Evolutionary conservation across 805 yeast genomes (phyloP).

Genomic region (Clavispora vitiphila): DNA sequence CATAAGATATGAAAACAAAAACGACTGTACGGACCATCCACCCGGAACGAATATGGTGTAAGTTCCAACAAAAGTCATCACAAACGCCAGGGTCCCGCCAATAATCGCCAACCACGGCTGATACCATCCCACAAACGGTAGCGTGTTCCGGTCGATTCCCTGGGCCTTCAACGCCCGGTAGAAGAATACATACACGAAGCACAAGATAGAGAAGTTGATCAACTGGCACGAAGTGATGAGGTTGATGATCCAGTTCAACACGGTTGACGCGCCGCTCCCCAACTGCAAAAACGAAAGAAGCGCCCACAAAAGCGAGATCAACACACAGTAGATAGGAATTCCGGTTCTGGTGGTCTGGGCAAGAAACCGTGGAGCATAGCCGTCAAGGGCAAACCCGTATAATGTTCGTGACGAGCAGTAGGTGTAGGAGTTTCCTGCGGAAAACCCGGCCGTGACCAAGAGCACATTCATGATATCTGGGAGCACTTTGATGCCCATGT

Average conservation of each 20-base stretch:
- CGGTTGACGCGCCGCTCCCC: constrained; percentile 25
- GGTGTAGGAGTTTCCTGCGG: constrained; percentile 77
- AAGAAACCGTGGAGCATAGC: constrained; percentile 69
- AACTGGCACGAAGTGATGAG: constrained; percentile 26
- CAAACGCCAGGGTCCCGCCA: constrained; percentile 13
- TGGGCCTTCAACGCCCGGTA: constrained; percentile 16
- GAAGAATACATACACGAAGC: constrained; percentile 16
- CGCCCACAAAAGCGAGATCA: constrained; percentile 47
- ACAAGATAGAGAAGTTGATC: constrained; percentile 26
- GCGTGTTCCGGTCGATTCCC: constrained; percentile 13
- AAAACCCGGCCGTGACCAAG: constrained; percentile 69
- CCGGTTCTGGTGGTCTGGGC: constrained; percentile 46
- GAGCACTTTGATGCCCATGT: constrained; percentile 58
- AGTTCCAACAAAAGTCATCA: constrained; percentile 15
- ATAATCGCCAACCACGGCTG: constrained; percentile 23
- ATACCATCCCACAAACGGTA: constrained; percentile 16
- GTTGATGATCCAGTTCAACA: constrained; percentile 32
- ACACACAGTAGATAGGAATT: constrained; percentile 43
- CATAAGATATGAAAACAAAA: constrained; percentile 15
- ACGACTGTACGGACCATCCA: constrained; percentile 10
- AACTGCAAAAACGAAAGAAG: constrained; percentile 60
- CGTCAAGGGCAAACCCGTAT: constrained; percentile 67
- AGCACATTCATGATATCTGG: constrained; percentile 77
- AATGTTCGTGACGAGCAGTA: constrained; percentile 73
- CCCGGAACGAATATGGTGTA: constrained; percentile 13